Percentiles rank a stretch among this genome's conserved stretches.
phyloP scores from a whole-genome alignment of 1,284 basidiomycete species.

The Rhodotorula sp. region DNA sequence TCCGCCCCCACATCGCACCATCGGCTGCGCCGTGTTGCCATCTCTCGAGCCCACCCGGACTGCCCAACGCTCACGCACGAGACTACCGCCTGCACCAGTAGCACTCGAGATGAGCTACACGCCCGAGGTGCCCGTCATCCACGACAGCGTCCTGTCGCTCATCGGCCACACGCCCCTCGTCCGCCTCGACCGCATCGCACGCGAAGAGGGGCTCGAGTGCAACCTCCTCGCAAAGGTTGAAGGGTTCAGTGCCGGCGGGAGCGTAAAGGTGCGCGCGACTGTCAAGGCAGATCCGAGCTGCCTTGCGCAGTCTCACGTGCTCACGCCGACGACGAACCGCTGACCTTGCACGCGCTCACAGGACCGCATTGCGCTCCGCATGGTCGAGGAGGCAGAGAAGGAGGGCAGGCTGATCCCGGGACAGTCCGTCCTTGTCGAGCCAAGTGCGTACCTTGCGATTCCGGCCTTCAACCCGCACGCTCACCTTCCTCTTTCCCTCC shows the following conservation, averaged over 20 bases:
- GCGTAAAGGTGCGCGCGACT: slow-evolving; percentile 77
- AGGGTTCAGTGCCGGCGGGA: slow-evolving; percentile 86
- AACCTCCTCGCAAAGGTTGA: slow-evolving; percentile 90
- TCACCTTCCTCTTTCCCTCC: background rate
- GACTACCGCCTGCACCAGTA: background rate
- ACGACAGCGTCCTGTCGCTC: slow-evolving; percentile 76
- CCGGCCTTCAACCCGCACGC: background rate
- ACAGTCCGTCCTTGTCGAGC: slow-evolving; percentile 88
- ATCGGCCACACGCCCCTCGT: slow-evolving; percentile 91
- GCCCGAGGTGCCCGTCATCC: slow-evolving; percentile 51
- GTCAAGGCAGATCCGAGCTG: no score
- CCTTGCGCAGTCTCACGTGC: background rate
- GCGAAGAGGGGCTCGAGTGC: slow-evolving; percentile 75
- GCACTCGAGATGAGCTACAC: background rate
- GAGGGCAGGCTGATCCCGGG: slow-evolving; percentile 84
- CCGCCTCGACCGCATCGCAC: slow-evolving; percentile 76
- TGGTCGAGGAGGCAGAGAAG: slow-evolving; percentile 88
- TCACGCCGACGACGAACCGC: background rate
- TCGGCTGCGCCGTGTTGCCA: background rate
- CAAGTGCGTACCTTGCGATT: slow-evolving; percentile 50
- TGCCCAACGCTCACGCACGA: background rate
- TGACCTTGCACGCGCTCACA: background rate
- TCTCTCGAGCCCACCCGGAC: background rate
- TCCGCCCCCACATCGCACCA: background rate
- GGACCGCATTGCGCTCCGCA: slow-evolving; percentile 66